Evolutionary conservation across 2,329 filamentous ascomycete genomes (phyloP), one percentile per base, ranked within the genome.

Genomic region (Ophiostoma ips): DNA sequence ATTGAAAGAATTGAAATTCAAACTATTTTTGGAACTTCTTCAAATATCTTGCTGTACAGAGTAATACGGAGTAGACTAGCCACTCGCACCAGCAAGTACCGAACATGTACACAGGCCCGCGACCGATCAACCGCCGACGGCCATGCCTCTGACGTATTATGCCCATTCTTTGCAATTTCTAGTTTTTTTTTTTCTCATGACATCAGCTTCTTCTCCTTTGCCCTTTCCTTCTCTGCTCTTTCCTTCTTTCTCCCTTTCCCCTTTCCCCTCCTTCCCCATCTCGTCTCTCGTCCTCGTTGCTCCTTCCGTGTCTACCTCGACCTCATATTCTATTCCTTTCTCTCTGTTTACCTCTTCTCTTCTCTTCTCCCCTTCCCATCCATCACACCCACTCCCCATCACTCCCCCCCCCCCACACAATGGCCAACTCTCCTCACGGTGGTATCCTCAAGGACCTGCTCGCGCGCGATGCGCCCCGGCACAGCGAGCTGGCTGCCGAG

Each of bases 371-470:
- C 15, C 13, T 33, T 21, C 11, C 16, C n/a, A 21, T 18, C 35
- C 36, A 34, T 21, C 15, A 46, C 13, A 35, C 33, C 19, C 16
- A 24, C 19, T 24, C n/a, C 11, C 12, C 38, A 13, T 13, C 37
- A 18, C 18, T 10, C 38, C 38, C 38, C 13, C 15, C 40, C 15
- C 30, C 31, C 12, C n/a, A 33, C 57, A 72, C 57, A 58, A 83
- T 83, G 79, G 78, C 79, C 62, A 82, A 82, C 68, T 61, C 78
- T 66, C 85, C 86, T 58, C 84, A 92, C 65, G 90, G 90, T 71
- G 92, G 92, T 64, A 75, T 90, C 75, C 86, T 98, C 64, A 96
- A 96, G 84, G 92, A 98, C 76, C 80, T 98, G 65, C 78, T 96
- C 60, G 89, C 88, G 58, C 84, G 92, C 71, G 92, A 98, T 78